Percentiles rank a stretch among this genome's conserved stretches.
These are phyloP conservation scores for Leccinum sublutescens DNA, from an alignment of 768 basidiomycete genomes.

Conservation along the genomic window DNA sequence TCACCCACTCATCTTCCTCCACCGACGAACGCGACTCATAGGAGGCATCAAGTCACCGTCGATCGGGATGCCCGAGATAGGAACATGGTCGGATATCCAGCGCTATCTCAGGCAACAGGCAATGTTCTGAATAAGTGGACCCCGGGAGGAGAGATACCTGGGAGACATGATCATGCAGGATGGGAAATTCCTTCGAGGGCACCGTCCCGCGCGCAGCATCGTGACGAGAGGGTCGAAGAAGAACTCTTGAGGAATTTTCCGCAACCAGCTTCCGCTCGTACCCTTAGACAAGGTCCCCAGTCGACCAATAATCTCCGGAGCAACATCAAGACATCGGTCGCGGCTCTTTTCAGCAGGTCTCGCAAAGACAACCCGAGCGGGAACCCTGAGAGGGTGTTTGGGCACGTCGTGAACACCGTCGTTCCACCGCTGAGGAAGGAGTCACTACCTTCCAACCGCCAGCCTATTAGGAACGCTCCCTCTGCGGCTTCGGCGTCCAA, in stretches of 20 bases:
- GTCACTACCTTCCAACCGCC: conserved; percentile 9
- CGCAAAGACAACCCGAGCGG: not conserved
- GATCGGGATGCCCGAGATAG: not conserved
- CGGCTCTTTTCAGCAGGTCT: conserved; percentile 1
- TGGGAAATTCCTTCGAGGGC: conserved; percentile 1
- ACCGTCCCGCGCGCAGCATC: not conserved
- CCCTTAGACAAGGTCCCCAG: conserved; percentile 11
- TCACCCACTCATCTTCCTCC: not conserved
- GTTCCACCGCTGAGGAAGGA: conserved; percentile 15
- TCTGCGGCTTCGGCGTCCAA: not conserved
- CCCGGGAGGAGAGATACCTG: not conserved
- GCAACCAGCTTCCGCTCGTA: not conserved
- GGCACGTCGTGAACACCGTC: conserved; percentile 14
- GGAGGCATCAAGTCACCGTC: not conserved
- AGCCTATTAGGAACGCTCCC: not conserved
- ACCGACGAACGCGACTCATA: not conserved
- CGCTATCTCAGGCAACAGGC: conserved; percentile 19
- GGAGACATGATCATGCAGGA: conserved; percentile 2
- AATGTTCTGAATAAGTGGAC: conserved; percentile 7
- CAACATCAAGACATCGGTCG: conserved; percentile 3
- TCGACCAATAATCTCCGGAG: conserved; percentile 5
- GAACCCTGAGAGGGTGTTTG: conserved; percentile 12
- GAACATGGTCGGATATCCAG: conserved; percentile 8
- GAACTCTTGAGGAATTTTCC: not conserved
- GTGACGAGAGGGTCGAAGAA: not conserved